A percentile compares a stretch with the other conserved stretches of the same genome.
These are phyloP conservation scores for Emericellopsis atlantica DNA, from an alignment of 2,329 filamentous ascomycete genomes.

Conservation along the genomic window DNA sequence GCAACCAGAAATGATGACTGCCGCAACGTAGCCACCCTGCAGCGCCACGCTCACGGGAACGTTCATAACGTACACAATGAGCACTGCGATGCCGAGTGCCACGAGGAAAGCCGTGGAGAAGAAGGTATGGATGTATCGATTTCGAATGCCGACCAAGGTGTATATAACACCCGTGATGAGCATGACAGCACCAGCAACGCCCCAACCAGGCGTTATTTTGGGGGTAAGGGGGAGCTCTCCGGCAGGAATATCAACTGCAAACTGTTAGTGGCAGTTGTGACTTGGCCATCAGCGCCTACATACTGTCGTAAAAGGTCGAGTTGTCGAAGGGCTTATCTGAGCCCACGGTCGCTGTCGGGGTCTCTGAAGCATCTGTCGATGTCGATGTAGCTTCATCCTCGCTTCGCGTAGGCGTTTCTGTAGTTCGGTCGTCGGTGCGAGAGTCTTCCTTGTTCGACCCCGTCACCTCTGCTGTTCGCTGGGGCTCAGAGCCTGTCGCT, in stretches of 20 bases:
- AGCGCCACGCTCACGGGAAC: constrained; percentile 61
- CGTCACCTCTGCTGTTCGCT: constrained; percentile 2
- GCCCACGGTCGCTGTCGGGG: constrained; percentile 6
- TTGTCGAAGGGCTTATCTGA: constrained; percentile 8
- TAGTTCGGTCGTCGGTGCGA: constrained; percentile 4
- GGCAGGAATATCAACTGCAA: constrained; percentile 16
- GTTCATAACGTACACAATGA: constrained; percentile 83
- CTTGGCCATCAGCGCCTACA: constrained; percentile 1
- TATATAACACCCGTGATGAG: constrained; percentile 60
- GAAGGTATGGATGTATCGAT: constrained; percentile 66
- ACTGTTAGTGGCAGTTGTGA: not conserved
- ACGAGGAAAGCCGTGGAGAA: constrained; percentile 66
- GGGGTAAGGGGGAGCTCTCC: constrained; percentile 60
- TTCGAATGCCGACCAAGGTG: constrained; percentile 70
- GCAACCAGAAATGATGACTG: constrained; percentile 57
- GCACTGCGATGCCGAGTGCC: constrained; percentile 61
- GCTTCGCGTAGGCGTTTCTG: constrained; percentile 3
- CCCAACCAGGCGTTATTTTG: constrained; percentile 66
- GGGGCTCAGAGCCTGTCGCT: not conserved
- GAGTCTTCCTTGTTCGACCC: constrained; percentile 1
- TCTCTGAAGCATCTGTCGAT: constrained; percentile 5
- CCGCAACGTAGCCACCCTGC: constrained; percentile 80
- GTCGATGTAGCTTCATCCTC: not conserved
- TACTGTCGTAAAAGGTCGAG: constrained; percentile 21
- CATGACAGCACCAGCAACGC: constrained; percentile 65